These are phyloP conservation scores for Yamadazyma takamatsuzukensis DNA, from an alignment of 805 yeast species.

Conservation along the genomic window DNA sequence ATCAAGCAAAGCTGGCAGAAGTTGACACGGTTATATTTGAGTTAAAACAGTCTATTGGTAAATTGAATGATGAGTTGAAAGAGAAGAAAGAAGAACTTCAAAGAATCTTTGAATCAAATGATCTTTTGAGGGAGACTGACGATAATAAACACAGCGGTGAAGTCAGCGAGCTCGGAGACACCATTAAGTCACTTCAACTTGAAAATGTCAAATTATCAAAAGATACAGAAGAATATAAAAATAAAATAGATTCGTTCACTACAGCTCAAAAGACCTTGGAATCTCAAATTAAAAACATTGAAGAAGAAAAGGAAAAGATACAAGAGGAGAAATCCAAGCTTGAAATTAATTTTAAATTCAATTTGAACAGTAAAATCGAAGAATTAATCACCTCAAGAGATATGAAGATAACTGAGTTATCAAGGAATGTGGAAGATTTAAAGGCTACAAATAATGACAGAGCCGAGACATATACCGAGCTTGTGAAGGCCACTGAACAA, in stretches of 20 bases:
- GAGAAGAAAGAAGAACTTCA: constrained; percentile 8
- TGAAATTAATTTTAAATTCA: constrained; percentile 6
- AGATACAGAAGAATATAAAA: constrained; percentile 1
- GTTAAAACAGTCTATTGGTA: constrained; percentile 9
- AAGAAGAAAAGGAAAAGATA: constrained; percentile 2
- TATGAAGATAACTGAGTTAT: constrained; percentile 8
- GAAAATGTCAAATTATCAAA: constrained; percentile 1
- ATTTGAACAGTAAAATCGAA: constrained; percentile 9
- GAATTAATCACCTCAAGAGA: constrained; percentile 8
- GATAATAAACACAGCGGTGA: neutral
- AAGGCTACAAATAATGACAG: constrained; percentile 4
- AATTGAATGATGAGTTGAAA: constrained; percentile 5
- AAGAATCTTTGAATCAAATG: constrained; percentile 5
- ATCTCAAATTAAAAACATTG: too few relatives aligned
- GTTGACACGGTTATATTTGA: constrained; percentile 9
- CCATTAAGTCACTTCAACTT: neutral
- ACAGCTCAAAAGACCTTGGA: neutral
- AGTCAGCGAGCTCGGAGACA: neutral
- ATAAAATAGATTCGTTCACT: constrained; percentile 1
- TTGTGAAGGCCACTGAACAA: constrained; percentile 1
- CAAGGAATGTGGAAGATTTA: constrained; percentile 5
- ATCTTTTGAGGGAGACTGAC: constrained; percentile 4
- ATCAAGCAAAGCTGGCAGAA: constrained; percentile 16
- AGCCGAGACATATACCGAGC: neutral
- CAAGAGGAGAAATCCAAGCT: constrained; percentile 8